Conservation (phyloP, 306 rosid species). For the Castanopsis chinensis region DNA sequence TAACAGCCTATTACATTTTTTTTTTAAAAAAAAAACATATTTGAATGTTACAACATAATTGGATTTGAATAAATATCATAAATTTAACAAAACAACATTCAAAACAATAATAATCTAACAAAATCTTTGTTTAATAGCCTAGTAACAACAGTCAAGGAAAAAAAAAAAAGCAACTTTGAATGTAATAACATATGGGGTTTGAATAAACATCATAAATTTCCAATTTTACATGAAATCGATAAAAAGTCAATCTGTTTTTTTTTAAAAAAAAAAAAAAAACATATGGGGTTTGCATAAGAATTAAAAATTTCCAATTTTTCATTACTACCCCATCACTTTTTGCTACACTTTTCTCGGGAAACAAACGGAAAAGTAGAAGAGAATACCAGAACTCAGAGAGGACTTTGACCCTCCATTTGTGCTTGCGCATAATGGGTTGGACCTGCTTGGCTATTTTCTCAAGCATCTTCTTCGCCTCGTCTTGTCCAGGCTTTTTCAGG, state of each 20-base stretch:
- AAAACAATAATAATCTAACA: too few relatives aligned
- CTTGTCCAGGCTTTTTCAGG: slow-evolving; percentile 63
- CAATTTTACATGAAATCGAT: not conserved
- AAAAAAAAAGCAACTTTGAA: too few relatives aligned
- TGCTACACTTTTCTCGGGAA: not conserved
- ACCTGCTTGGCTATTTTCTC: slow-evolving; percentile 90
- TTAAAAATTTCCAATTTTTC: not conserved
- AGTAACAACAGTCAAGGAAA: too few relatives aligned
- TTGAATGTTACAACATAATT: not conserved
- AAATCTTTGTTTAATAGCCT: too few relatives aligned
- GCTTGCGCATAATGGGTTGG: slow-evolving; percentile 88
- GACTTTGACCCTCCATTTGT: slow-evolving; percentile 85
- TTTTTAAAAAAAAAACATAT: not conserved
- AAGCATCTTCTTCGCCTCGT: slow-evolving; percentile 66
- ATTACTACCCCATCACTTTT: not conserved
- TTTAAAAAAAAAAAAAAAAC: not conserved
- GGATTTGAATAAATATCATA: not conserved
- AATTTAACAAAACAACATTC: too few relatives aligned
- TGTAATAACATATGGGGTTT: not conserved
- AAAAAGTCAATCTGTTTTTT: not conserved
- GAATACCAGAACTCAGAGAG: slow-evolving; percentile 81
- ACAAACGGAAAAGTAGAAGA: not conserved
- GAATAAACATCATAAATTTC: not conserved
- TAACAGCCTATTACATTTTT: not conserved
- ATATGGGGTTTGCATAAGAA: not conserved